Evolutionary conservation across 23 red algal species (phyloP), one percentile per base, ranked within the genome.

Genomic region (Gracilaria caudata): DNA sequence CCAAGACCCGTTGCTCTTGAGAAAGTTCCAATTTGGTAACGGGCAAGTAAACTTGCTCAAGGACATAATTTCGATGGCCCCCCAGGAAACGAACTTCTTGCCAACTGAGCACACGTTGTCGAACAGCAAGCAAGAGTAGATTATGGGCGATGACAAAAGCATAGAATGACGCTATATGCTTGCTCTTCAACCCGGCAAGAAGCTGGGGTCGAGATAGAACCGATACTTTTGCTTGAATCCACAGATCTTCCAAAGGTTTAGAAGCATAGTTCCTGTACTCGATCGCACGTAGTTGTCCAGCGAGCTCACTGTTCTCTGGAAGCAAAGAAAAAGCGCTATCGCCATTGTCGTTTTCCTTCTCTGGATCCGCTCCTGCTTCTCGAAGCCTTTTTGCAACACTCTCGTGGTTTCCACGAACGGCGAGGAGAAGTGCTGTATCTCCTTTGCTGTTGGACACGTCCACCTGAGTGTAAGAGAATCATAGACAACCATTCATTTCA

Each of bases 1-100:
- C 9, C 71, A 45, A 26, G n/a, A 10, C 1, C 46, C 45, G 43
- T 8, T 51, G 7, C 23, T 77, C 71, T n/a, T 4, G 9, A 51
- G 39, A 30, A 29, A 77, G 71, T 26, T 77, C 71, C 14, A 77
- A 35, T n/a, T 26, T 51, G 46, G 46, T 49, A 49, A 77, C 71
- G 9, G 71, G 71, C 36, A 77, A 77, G 36, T 77, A 77, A 14
- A 77, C 71, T 49, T 77, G 39, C 3, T 77, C 36, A 8, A 77
- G 71, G n/a, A 77, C 10, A 44, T 77, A 77, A 28, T 77, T 35
- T 26, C 71, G 71, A 16, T 38, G 43, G 40, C 71, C 71, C 2
- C 12, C 24, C 9, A 77, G 23, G n/a, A 38, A 77, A 11, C 40
- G 8, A 5, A 26, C 8, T 47, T 77, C 40, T 29, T 13, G 10